These are phyloP conservation scores for Alternaria triticimaculans DNA, from an alignment of 2,329 filamentous ascomycete genomes.

Conservation along the genomic window DNA sequence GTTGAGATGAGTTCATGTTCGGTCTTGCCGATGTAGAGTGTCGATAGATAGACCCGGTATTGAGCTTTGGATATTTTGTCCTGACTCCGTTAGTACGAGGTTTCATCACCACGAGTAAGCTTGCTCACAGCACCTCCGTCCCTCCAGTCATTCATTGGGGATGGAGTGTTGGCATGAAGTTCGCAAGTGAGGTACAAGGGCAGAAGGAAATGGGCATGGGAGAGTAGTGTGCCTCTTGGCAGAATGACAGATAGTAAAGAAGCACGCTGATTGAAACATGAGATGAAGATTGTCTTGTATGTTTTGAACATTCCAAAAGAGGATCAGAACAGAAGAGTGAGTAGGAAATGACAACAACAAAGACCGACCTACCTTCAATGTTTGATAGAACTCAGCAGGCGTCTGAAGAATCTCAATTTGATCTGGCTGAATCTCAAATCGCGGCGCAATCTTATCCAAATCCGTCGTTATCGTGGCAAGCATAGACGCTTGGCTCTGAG, in stretches of 20 bases:
- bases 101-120: background rate
- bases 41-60: conserved; percentile 87
- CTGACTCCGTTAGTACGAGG: conserved; percentile 25
- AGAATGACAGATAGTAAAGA: background rate
- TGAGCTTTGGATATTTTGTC: conserved; percentile 81
- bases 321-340: background rate
- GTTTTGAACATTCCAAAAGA: background rate
- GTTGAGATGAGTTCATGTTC: conserved; percentile 87
- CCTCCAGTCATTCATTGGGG: background rate
- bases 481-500: conserved; percentile 59
- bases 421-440: conserved; percentile 82
- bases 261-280: background rate
- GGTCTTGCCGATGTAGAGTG: conserved; percentile 92
- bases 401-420: conserved; percentile 80
- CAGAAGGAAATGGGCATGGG: background rate
- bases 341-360: background rate
- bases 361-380: conserved; percentile 72
- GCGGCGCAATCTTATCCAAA: conserved; percentile 87
- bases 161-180: background rate
- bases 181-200: background rate
- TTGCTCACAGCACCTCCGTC: background rate
- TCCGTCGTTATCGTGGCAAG: conserved; percentile 71
- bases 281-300: background rate
- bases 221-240: background rate
- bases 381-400: conserved; percentile 89